Evolutionary conservation across 495 filamentous ascomycete genomes (phyloP).

Genomic region (Tuber umbilicatum): DNA sequence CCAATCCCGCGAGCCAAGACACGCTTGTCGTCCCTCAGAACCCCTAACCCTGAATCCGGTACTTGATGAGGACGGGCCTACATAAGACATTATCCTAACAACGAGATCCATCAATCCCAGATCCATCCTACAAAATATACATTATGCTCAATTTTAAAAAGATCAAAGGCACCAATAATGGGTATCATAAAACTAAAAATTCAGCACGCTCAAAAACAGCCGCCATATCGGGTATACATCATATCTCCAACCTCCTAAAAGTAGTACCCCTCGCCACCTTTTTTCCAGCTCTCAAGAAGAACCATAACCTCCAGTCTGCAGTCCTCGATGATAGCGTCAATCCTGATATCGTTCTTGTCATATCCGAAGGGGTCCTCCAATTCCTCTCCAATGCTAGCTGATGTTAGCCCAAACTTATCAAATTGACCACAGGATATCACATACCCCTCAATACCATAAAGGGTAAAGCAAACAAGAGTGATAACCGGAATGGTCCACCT

Average conservation of each 20-base stretch:
- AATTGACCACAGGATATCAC: background rate
- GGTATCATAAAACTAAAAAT: background rate
- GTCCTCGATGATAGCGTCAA: conserved; percentile 68
- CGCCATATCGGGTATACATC: background rate
- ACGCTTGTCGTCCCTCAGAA: background rate
- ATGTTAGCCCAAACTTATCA: background rate
- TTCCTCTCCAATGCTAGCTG: conserved; percentile 57
- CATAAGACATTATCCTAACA: background rate
- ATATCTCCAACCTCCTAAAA: conserved; percentile 3
- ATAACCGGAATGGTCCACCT: conserved; percentile 61
- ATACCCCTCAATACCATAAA: conserved; percentile 62
- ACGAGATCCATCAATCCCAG: background rate
- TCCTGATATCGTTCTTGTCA: conserved; percentile 71
- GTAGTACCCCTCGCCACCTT: conserved; percentile 37
- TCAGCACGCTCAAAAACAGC: background rate
- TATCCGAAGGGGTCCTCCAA: conserved; percentile 72
- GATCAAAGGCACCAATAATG: background rate
- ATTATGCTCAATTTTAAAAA: background rate
- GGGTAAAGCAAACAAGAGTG: conserved; percentile 61
- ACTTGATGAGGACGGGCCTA: background rate
- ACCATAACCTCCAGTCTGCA: conserved; percentile 58
- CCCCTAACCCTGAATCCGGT: background rate
- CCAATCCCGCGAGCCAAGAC: background rate
- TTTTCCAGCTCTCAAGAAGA: conserved; percentile 59
- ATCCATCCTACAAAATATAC: background rate